These are phyloP conservation scores for Suillus americanus DNA, from an alignment of 768 basidiomycete species.

Conservation along the genomic window DNA sequence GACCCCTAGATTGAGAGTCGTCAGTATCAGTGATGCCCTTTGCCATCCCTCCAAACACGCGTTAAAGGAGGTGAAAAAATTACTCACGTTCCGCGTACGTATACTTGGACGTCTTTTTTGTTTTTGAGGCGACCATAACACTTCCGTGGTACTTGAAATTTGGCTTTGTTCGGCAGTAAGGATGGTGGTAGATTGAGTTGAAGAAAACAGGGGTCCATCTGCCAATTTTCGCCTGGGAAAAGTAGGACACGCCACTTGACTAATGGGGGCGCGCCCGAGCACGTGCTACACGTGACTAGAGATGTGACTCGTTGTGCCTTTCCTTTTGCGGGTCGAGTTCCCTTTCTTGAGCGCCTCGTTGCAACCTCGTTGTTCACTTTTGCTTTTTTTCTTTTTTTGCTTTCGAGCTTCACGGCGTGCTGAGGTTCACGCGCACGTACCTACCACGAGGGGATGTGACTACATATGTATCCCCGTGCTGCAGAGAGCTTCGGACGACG, in stretches of 20 bases:
- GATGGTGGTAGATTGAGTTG: background rate
- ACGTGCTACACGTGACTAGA: constrained; percentile 4
- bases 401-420: no score
- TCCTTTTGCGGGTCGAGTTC: background rate
- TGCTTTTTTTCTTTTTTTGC: no score
- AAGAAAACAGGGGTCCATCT: constrained; percentile 1
- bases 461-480: no score
- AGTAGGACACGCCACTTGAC: background rate
- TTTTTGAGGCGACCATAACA: constrained; percentile 32
- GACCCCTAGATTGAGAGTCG: constrained; percentile 36
- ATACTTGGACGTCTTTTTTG: constrained; percentile 30
- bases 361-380: no score
- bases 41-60: background rate
- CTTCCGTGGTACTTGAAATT: background rate
- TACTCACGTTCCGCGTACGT: constrained; percentile 44
- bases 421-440: no score
- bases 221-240: constrained; percentile 5
- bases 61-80: background rate
- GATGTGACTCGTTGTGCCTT: background rate
- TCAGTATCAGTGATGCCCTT: constrained; percentile 3
- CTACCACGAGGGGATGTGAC: no score
- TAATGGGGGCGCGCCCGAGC: background rate
- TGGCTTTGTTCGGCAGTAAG: background rate
- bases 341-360: background rate
- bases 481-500: no score